A percentile compares a stretch with the other conserved stretches of the same genome.
phyloP scores from a whole-genome alignment of 2,329 filamentous ascomycete species.

The Cladosporium sp. region DNA sequence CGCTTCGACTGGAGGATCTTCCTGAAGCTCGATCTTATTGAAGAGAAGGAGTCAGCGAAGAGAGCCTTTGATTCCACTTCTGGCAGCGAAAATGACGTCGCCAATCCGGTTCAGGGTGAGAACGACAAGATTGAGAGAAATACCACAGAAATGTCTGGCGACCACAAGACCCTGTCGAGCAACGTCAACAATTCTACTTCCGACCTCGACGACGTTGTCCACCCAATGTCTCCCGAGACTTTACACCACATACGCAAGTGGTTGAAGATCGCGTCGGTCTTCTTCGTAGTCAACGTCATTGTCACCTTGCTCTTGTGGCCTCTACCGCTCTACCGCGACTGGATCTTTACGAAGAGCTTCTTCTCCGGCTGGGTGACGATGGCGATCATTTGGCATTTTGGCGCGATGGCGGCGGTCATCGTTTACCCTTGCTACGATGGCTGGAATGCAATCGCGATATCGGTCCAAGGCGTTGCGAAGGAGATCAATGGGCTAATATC shows the following conservation, averaged over 20 bases:
- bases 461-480: conserved; percentile 19
- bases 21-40: conserved; percentile 41
- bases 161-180: neutral
- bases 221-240: conserved; percentile 36
- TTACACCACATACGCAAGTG: conserved; percentile 22
- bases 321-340: conserved; percentile 44
- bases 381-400: conserved; percentile 45
- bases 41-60: conserved; percentile 27
- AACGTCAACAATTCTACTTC: neutral
- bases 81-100: neutral
- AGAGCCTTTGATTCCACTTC: neutral
- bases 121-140: neutral
- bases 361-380: conserved; percentile 42
- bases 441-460: conserved; percentile 34
- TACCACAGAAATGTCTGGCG: neutral
- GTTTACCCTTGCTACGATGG: conserved; percentile 46
- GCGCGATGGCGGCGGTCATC: conserved; percentile 41
- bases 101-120: too few relatives aligned
- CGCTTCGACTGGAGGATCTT: conserved; percentile 41
- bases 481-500: neutral
- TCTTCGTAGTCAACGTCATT: conserved; percentile 39
- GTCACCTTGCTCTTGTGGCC: conserved; percentile 46
- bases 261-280: conserved; percentile 33
- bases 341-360: conserved; percentile 43
- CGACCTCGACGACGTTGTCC: conserved; percentile 34